Conservation (phyloP, 495 filamentous ascomycete species). For the Neurospora discreta region DNA sequence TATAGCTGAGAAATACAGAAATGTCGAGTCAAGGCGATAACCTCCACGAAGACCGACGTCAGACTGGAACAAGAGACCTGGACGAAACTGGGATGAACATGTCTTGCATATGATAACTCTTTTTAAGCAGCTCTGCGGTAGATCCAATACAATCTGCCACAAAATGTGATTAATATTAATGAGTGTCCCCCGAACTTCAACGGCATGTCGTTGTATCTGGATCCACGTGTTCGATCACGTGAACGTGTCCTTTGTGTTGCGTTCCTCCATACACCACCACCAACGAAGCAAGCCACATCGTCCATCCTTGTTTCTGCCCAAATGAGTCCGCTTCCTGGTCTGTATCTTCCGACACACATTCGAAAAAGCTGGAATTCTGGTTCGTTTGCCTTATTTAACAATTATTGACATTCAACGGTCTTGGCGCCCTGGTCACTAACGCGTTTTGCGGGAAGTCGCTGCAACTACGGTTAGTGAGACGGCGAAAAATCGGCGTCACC, state of each 20-base stretch:
- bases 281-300: not conserved
- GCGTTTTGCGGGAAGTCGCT: not conserved
- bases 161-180: too few relatives aligned
- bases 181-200: not conserved
- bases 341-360: too few relatives aligned
- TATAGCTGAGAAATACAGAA: not conserved
- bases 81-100: too few relatives aligned
- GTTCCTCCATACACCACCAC: not conserved
- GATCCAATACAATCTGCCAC: too few relatives aligned
- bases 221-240: not conserved
- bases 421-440: not conserved
- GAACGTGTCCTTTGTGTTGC: not conserved
- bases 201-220: not conserved
- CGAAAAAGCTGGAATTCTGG: too few relatives aligned
- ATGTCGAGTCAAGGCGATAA: not conserved
- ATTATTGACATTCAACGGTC: not conserved
- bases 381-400: too few relatives aligned
- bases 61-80: not conserved
- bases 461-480: not conserved
- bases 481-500: not conserved
- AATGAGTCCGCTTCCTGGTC: not conserved
- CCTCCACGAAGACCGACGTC: not conserved
- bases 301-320: not conserved
- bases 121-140: too few relatives aligned
- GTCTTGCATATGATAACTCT: too few relatives aligned